Conservation (phyloP, 1,139 yeast genomes). For the Lipomyces yarrowii region DNA sequence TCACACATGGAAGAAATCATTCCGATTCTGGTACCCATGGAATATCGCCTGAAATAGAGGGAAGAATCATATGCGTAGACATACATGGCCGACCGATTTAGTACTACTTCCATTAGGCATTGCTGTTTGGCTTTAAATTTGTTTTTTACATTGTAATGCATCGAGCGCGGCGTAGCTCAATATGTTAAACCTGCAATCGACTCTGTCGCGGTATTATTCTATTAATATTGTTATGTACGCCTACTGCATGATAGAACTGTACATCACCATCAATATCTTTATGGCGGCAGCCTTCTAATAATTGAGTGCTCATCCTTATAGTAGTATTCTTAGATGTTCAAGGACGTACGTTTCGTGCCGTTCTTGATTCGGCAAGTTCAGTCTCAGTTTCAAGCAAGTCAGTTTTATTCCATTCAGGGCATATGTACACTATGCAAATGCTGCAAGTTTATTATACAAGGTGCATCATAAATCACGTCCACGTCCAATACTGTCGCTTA, state of each 20-base stretch:
- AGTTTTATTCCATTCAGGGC: neutral
- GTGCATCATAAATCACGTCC: neutral
- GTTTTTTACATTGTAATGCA: neutral
- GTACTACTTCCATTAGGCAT: neutral
- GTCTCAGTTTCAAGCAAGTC: neutral
- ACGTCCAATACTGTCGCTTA: neutral
- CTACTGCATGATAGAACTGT: neutral
- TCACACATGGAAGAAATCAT: neutral
- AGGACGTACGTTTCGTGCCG: neutral
- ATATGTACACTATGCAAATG: neutral
- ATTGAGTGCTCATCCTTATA: neutral
- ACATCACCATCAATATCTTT: neutral
- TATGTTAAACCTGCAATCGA: neutral
- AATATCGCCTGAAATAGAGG: slow-evolving; percentile 23
- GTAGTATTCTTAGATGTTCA: neutral
- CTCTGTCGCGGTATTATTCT: neutral
- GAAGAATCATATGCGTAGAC: slow-evolving; percentile 16
- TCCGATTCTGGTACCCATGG: neutral
- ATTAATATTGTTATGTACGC: neutral
- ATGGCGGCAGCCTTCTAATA: neutral
- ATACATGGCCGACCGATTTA: slow-evolving; percentile 5
- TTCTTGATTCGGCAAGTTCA: no score
- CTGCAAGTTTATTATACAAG: neutral
- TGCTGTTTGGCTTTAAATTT: neutral
- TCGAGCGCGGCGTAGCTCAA: neutral